Conservation (phyloP, 345 rosid species). For the Gossypium longicalyx region DNA sequence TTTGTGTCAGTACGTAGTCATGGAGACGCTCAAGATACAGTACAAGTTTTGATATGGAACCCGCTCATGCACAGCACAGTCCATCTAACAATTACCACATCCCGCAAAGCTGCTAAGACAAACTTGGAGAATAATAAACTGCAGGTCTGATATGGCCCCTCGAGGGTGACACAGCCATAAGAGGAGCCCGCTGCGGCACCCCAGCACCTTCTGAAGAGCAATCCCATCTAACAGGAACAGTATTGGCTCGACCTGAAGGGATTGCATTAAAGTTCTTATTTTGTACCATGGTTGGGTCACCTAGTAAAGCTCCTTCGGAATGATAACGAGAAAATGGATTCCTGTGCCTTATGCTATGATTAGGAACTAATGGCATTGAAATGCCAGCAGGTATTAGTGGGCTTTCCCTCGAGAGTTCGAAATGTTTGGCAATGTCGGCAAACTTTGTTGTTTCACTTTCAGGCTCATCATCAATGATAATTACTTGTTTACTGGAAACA, state of each 20-base stretch:
- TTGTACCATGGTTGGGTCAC: slow-evolving; percentile 19
- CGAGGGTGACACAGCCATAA: slow-evolving; percentile 27
- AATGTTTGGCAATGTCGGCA: slow-evolving; percentile 19
- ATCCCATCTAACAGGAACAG: slow-evolving; percentile 38
- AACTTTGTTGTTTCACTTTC: slow-evolving; percentile 27
- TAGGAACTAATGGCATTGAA: slow-evolving; percentile 19
- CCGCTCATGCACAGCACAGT: not conserved
- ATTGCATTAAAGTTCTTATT: slow-evolving; percentile 20
- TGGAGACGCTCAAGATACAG: slow-evolving; percentile 12
- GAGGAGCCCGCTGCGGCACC: slow-evolving; percentile 33
- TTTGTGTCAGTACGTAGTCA: slow-evolving; percentile 5
- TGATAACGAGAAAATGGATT: slow-evolving; percentile 32
- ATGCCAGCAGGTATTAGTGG: slow-evolving; percentile 24
- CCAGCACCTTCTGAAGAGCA: slow-evolving; percentile 34
- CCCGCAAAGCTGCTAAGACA: slow-evolving; percentile 25
- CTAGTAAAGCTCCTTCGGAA: slow-evolving; percentile 25
- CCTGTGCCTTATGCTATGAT: slow-evolving; percentile 21
- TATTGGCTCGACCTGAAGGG: slow-evolving; percentile 26
- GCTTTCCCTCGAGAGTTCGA: slow-evolving; percentile 23
- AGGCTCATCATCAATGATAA: slow-evolving; percentile 48
- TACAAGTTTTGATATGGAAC: slow-evolving; percentile 6
- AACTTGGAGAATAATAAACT: slow-evolving; percentile 38
- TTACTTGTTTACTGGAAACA: slow-evolving; percentile 35
- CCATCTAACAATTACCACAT: not conserved
- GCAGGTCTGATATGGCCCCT: slow-evolving; percentile 32